These are phyloP conservation scores for Fusarium palustre DNA, from an alignment of 2,329 filamentous ascomycete species.

Conservation along the genomic window DNA sequence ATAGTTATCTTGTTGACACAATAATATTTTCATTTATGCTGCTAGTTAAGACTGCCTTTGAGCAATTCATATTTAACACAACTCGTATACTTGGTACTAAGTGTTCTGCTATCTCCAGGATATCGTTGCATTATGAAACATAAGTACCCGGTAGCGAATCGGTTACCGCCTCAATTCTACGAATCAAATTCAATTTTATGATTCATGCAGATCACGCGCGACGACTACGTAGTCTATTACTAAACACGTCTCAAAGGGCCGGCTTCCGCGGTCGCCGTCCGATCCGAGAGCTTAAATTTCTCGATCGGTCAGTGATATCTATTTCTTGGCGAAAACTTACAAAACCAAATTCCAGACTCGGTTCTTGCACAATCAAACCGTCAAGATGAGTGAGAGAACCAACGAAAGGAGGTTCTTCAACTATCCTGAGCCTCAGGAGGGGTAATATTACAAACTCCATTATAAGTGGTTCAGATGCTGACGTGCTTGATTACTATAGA, in stretches of 20 bases:
- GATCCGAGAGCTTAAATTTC: slow-evolving; percentile 29
- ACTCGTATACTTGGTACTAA: too few species aligned
- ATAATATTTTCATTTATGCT: too few species aligned
- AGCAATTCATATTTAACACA: too few species aligned
- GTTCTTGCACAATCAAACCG: neutral
- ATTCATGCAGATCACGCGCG: slow-evolving; percentile 26
- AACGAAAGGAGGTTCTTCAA: slow-evolving; percentile 33
- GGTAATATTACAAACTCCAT: slow-evolving; percentile 14
- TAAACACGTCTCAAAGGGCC: slow-evolving; percentile 11
- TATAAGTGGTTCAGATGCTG: slow-evolving; percentile 14
- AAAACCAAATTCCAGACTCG: neutral
- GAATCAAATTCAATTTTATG: slow-evolving; percentile 5
- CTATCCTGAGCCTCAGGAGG: slow-evolving; percentile 37
- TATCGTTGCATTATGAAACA: neutral
- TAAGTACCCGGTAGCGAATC: neutral
- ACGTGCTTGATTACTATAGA: slow-evolving; percentile 22
- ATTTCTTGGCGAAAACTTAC: neutral
- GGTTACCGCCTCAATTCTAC: neutral
- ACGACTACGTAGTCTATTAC: slow-evolving; percentile 25
- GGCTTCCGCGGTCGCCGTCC: slow-evolving; percentile 31
- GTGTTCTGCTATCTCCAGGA: too few species aligned
- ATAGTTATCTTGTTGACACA: too few species aligned
- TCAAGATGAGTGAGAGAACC: slow-evolving; percentile 12
- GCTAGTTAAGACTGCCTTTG: too few species aligned
- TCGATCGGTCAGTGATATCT: neutral